Evolutionary conservation across 495 filamentous ascomycete species (phyloP).

Genomic region (Chaetomidium leptoderma): DNA sequence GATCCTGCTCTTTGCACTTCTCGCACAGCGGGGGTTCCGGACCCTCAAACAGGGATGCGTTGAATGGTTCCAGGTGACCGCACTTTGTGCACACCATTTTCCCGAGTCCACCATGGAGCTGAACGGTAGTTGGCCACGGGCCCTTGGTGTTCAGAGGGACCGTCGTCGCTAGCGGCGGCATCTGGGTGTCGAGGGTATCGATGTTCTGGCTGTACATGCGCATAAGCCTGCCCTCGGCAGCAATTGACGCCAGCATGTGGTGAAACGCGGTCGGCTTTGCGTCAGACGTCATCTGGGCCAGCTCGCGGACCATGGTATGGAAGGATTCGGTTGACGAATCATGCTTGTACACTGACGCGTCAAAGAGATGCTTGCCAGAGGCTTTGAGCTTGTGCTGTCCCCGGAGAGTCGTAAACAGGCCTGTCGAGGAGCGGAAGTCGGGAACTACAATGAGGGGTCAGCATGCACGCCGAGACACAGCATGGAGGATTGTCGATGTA

Average conservation of each 20-base stretch:
- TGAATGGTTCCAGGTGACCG: conserved; percentile 67
- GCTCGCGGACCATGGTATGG: conserved; percentile 89
- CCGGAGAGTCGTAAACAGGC: conserved; percentile 78
- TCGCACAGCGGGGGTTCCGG: conserved; percentile 78
- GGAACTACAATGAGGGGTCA: conserved; percentile 59
- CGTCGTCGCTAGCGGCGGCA: conserved; percentile 71
- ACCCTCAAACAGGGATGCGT: conserved; percentile 75
- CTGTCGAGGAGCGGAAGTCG: conserved; percentile 88
- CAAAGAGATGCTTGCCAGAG: conserved; percentile 92
- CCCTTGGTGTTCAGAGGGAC: conserved; percentile 70
- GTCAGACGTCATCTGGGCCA: conserved; percentile 67
- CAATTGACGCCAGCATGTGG: conserved; percentile 84
- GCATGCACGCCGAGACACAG: conserved; percentile 9
- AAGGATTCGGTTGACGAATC: conserved; percentile 81
- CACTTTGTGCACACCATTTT: conserved; percentile 98
- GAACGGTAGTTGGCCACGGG: conserved; percentile 88
- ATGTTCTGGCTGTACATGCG: conserved; percentile 96
- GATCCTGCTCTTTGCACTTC: conserved; percentile 69
- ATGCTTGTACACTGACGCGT: conserved; percentile 94
- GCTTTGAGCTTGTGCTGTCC: conserved; percentile 85
- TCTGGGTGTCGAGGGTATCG: conserved; percentile 84
- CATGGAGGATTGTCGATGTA: neutral
- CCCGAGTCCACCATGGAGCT: conserved; percentile 87
- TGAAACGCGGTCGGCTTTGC: conserved; percentile 87
- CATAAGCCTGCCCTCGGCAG: conserved; percentile 82